A percentile compares a stretch with the other conserved stretches of the same genome.
Evolutionary conservation across 2,329 filamentous ascomycete species (phyloP).

Genomic region (Ceratocystis albifundus): DNA sequence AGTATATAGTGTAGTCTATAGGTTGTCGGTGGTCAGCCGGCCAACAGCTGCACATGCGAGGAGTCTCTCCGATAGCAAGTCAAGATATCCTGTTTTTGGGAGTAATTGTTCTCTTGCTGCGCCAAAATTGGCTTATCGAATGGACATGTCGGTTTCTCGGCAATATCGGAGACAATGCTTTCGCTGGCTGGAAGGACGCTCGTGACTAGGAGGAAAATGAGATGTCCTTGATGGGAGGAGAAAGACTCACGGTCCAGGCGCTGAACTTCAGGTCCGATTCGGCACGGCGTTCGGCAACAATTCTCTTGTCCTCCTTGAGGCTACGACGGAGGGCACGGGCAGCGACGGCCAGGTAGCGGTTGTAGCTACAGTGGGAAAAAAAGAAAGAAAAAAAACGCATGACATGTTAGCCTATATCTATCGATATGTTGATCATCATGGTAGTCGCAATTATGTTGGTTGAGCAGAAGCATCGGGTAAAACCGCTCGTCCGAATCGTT

Average conservation of each 20-base stretch:
- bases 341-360: conserved; percentile 96
- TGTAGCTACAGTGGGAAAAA: conserved; percentile 59
- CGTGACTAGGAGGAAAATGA: not conserved
- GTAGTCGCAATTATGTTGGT: not conserved
- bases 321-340: conserved; percentile 90
- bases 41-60: not conserved
- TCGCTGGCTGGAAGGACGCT: not conserved
- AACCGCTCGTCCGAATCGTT: conserved; percentile 14
- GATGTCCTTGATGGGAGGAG: not conserved
- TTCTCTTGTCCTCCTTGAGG: conserved; percentile 87
- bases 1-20: conserved; percentile 16
- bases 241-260: conserved; percentile 73
- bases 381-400: not conserved
- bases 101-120: too few species aligned
- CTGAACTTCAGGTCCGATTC: conserved; percentile 80
- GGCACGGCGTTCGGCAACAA: conserved; percentile 78
- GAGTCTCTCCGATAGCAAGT: too few species aligned
- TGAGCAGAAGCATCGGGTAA: conserved; percentile 14
- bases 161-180: not conserved
- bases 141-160: conserved; percentile 29
- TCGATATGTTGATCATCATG: not conserved
- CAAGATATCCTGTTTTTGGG: too few species aligned
- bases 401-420: not conserved
- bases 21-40: not conserved
- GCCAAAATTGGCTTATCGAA: too few species aligned